Percentiles rank a stretch among this genome's conserved stretches.
Conservation (phyloP, 768 basidiomycete genomes). For the Mycena olivaceomarginata region DNA sequence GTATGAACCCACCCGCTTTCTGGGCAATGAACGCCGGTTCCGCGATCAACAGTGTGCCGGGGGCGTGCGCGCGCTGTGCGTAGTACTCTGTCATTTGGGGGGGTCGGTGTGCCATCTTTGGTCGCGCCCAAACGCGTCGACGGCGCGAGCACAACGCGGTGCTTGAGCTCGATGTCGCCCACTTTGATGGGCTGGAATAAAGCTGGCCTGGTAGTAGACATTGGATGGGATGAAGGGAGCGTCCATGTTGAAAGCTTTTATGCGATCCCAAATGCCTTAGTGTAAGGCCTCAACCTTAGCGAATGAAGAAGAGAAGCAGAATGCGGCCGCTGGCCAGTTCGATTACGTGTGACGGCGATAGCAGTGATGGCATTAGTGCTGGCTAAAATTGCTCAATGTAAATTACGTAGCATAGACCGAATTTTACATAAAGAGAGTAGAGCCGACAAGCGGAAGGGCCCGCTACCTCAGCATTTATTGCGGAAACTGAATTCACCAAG, state of each 20-base stretch:
- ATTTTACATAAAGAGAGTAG: too few species aligned
- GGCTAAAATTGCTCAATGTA: too few species aligned
- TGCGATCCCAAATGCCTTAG: neutral
- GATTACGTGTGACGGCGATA: too few species aligned
- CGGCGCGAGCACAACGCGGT: constrained; percentile 74
- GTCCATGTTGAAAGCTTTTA: neutral
- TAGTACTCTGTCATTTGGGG: constrained; percentile 67
- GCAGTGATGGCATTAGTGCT: too few species aligned
- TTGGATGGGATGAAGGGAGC: neutral
- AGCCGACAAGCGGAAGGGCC: too few species aligned
- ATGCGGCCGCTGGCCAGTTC: too few species aligned
- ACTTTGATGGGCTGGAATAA: constrained; percentile 70
- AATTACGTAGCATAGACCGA: too few species aligned
- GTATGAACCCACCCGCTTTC: constrained; percentile 67
- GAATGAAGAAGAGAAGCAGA: neutral
- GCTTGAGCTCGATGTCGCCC: constrained; percentile 62
- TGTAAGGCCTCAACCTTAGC: neutral
- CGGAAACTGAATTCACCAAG: too few species aligned
- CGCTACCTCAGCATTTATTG: too few species aligned
- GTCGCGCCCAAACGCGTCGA: constrained; percentile 61
- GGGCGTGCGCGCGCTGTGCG: constrained; percentile 64
- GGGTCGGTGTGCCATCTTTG: constrained; percentile 36
- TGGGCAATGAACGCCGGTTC: constrained; percentile 74
- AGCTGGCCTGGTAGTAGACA: constrained; percentile 10
- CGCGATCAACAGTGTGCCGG: constrained; percentile 74